phyloP scores from a whole-genome alignment of 2,329 filamentous ascomycete genomes.

The Colletotrichum limetticola region DNA sequence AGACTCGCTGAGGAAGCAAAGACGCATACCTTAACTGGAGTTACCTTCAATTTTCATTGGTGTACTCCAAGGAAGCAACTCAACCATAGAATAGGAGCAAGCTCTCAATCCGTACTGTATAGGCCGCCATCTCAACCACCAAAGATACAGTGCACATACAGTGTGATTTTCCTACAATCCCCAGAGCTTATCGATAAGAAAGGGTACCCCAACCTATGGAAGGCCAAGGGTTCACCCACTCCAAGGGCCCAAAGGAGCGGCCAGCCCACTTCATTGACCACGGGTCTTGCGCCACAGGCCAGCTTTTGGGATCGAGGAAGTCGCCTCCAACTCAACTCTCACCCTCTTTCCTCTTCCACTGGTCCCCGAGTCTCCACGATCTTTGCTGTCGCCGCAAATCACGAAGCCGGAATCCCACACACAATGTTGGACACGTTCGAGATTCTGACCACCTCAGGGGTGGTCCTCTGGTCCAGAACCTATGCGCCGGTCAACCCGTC shows the following conservation, averaged over 20 bases:
- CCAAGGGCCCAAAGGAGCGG: not conserved
- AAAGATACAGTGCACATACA: not conserved
- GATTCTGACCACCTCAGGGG: conserved; percentile 93
- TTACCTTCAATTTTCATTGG: no score
- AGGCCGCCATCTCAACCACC: no score
- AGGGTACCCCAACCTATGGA: not conserved
- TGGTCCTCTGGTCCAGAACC: conserved; percentile 94
- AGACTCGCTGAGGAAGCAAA: no score
- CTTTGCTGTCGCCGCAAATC: not conserved
- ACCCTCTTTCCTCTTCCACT: not conserved
- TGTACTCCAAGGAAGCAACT: no score
- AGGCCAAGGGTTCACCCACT: not conserved
- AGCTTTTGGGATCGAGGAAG: conserved; percentile 31
- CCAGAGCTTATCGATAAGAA: conserved; percentile 26
- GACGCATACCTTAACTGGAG: no score
- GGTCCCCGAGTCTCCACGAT: not conserved
- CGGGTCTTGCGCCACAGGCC: conserved; percentile 31
- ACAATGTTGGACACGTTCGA: conserved; percentile 96
- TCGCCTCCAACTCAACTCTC: conserved; percentile 13
- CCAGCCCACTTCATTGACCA: conserved; percentile 20
- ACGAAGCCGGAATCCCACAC: not conserved
- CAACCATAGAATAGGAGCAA: no score
- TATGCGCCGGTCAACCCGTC: conserved; percentile 83
- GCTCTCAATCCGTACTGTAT: no score
- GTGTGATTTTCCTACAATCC: not conserved